Evolutionary conservation across 805 yeast species (phyloP), one percentile per base, ranked within the genome.

Genomic region (Candida hispaniensis): DNA sequence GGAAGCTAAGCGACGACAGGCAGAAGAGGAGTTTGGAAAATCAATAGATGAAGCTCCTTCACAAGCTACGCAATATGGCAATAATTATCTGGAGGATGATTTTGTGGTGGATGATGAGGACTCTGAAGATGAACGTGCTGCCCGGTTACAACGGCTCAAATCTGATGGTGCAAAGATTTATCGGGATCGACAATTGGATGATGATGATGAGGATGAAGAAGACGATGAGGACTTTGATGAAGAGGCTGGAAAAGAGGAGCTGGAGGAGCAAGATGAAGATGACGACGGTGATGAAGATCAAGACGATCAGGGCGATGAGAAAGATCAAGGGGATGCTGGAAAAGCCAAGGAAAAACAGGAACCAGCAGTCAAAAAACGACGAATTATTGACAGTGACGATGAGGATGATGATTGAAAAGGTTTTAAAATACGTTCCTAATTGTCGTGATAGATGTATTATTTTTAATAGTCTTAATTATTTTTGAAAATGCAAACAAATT

Each of bases 21-120:
- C 44, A 34, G 46, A 45, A 25, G 53, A 50, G 36, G 36, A 32
- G 7, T 32, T 32, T 11, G 36, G 36, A 7, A 32, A 32, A 16
- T 11, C 27, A 5, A 28, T 28, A 1, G 36, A 27, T 2, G 36
- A 32, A 11, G 36, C 36, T n/a, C 23, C 24, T 27, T 21, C 28
- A 7, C 28, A 32, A 11, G 36, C 23, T 16, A 44, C 43, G 18
- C 44, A 18, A n/a, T 39, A 28, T 7, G 46, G 45, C 6, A 54
- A 49, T 33, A 48, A 40, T 12, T 56, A 56, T 20, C 64, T 58
- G 35, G 56, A 49, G 26, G 64, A 57, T 19, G 63, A 56, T 18
- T 57, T 54, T 29, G 59, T 50, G 6, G 64, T 56, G 10, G 58
- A 49, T 15, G 53, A 50, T 15, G 60, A 58, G 18, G 59, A 54